Evolutionary conservation across 2,329 filamentous ascomycete genomes (phyloP).

Genomic region (Dryadomyces sulphureus): DNA sequence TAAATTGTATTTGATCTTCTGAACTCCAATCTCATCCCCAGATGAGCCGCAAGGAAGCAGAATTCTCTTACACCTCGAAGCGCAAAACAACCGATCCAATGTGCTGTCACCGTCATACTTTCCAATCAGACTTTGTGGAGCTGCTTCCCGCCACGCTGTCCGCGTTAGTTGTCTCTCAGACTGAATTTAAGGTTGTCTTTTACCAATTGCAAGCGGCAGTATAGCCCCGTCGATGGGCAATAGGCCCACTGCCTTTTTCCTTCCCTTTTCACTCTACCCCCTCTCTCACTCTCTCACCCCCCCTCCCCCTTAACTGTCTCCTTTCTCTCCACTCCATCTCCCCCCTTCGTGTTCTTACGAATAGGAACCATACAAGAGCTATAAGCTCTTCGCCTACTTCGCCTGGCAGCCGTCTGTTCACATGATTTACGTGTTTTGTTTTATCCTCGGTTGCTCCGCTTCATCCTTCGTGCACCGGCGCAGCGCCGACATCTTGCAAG

Average conservation of each 20-base stretch:
- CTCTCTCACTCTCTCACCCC: too few species aligned
- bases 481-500: slow-evolving; percentile 18
- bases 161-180: background rate
- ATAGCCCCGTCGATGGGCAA: too few species aligned
- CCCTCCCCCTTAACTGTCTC: too few species aligned
- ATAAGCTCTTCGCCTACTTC: slow-evolving; percentile 6
- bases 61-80: too few species aligned
- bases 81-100: background rate
- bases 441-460: slow-evolving; percentile 20
- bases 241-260: background rate
- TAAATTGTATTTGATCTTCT: too few species aligned
- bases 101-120: background rate
- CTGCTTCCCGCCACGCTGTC: background rate
- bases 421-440: slow-evolving; percentile 18
- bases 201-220: too few species aligned
- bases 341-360: too few species aligned
- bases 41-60: too few species aligned
- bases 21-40: too few species aligned
- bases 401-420: slow-evolving; percentile 17
- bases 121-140: background rate
- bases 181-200: background rate
- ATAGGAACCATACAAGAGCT: background rate
- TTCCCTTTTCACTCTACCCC: too few species aligned
- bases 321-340: too few species aligned
- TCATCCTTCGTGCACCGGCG: slow-evolving; percentile 21